These are phyloP conservation scores for Acanthochlamys bracteata DNA, from an alignment of 106 monocot species.

Conservation along the genomic window DNA sequence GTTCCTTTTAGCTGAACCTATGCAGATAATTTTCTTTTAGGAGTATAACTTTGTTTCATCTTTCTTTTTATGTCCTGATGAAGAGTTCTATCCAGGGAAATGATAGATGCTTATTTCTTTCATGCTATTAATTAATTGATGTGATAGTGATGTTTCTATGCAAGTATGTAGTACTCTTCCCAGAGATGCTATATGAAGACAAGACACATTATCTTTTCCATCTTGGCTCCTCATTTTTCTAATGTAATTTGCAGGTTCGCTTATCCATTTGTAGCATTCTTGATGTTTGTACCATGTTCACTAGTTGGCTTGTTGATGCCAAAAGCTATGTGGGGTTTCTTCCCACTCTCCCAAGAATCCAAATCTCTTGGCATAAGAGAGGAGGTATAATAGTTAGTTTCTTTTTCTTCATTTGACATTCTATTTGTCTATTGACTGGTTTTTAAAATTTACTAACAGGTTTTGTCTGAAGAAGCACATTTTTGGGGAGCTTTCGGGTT, in stretches of 20 bases:
- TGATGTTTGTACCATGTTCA: slow-evolving; percentile 89
- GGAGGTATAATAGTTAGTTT: slow-evolving; percentile 17
- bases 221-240: slow-evolving; percentile 7
- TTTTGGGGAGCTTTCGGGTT: slow-evolving; percentile 96
- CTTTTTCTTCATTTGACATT: too few relatives aligned
- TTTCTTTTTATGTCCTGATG: too few relatives aligned
- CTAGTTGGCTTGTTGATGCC: slow-evolving; percentile 78
- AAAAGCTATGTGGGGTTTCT: slow-evolving; percentile 51
- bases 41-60: too few relatives aligned
- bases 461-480: slow-evolving; percentile 41
- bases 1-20: too few relatives aligned
- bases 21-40: too few relatives aligned
- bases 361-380: slow-evolving; percentile 18
- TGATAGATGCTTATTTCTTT: too few relatives aligned
- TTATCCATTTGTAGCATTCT: slow-evolving; percentile 81
- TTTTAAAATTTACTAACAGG: slow-evolving; percentile 18
- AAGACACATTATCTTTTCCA: too few relatives aligned
- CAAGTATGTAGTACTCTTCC: too few relatives aligned
- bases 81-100: too few relatives aligned
- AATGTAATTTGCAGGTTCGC: slow-evolving; percentile 76
- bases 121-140: not conserved
- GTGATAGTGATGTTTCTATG: too few relatives aligned
- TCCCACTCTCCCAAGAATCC: slow-evolving; percentile 29
- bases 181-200: too few relatives aligned
- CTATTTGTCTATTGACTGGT: too few relatives aligned